A percentile compares a stretch with the other conserved stretches of the same genome.
phyloP scores from a whole-genome alignment of 176 grass and related monocot genomes.

The Musa beccarii region DNA sequence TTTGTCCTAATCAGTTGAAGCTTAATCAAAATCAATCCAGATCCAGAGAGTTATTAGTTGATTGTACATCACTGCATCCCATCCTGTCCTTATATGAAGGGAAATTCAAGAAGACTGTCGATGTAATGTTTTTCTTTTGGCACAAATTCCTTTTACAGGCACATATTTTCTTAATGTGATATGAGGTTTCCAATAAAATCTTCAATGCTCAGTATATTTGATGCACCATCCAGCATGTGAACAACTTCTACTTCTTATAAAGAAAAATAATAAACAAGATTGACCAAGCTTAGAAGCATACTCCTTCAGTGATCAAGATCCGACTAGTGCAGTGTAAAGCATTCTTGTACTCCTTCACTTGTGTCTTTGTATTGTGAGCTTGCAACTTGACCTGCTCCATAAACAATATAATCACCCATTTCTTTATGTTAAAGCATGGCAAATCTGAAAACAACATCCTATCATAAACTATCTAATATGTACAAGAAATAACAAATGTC shows the following conservation, averaged over 20 bases:
- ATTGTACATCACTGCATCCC: background rate
- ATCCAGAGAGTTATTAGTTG: background rate
- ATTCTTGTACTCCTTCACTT: constrained; percentile 75
- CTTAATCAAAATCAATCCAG: background rate
- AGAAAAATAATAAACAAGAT: constrained; percentile 6
- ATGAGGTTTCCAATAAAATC: background rate
- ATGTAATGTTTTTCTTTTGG: too few species aligned
- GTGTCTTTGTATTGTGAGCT: constrained; percentile 79
- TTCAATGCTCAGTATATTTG: background rate
- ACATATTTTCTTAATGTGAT: background rate
- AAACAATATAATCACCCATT: background rate
- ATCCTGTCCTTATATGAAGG: background rate
- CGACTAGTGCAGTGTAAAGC: constrained; percentile 69
- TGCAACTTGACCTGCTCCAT: constrained; percentile 79
- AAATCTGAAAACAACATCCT: background rate
- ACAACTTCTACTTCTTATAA: background rate
- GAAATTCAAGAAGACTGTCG: too few species aligned
- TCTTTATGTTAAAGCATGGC: background rate
- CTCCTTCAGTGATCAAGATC: constrained; percentile 84
- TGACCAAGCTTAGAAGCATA: constrained; percentile 36
- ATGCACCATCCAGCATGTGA: background rate
- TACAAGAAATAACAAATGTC: background rate
- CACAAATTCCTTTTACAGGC: background rate
- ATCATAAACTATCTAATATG: background rate
- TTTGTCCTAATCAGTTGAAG: background rate